Evolutionary conservation across 2,329 filamentous ascomycete genomes (phyloP).

Genomic region (Botryotinia convoluta): DNA sequence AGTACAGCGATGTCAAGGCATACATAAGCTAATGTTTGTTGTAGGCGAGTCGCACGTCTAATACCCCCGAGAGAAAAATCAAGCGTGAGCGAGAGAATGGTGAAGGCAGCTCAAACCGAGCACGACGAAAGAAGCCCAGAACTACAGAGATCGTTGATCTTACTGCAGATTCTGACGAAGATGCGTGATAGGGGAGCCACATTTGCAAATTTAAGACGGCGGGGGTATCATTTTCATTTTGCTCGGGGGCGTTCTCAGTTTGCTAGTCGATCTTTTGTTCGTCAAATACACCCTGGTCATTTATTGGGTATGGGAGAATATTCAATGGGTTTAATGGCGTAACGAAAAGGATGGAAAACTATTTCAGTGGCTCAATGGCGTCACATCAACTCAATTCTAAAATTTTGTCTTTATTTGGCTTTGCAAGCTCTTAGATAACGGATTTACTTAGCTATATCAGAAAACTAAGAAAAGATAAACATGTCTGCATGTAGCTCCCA

Average conservation of each 20-base stretch:
- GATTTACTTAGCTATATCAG: not conserved
- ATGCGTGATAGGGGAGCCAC: not conserved
- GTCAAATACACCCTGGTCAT: not conserved
- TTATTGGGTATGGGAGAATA: not conserved
- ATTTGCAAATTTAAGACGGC: not conserved
- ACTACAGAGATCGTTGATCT: slow-evolving; percentile 1
- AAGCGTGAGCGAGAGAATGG: slow-evolving; percentile 8
- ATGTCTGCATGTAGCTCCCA: not conserved
- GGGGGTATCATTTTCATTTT: not conserved
- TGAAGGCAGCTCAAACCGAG: not conserved
- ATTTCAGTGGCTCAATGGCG: not conserved
- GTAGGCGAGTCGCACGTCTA: not conserved
- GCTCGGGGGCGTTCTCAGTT: not conserved
- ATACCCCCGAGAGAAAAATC: not conserved
- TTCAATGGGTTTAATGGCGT: not conserved
- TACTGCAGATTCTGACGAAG: slow-evolving; percentile 2
- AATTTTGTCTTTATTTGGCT: not conserved
- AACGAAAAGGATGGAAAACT: not conserved
- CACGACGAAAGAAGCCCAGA: not conserved
- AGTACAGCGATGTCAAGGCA: not conserved
- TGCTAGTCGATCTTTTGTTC: not conserved
- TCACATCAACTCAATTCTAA: not conserved
- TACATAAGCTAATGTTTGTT: not conserved
- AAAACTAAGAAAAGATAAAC: accelerated
- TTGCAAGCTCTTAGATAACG: not conserved